Evolutionary conservation across 768 basidiomycete species (phyloP), one percentile per base, ranked within the genome.

Genomic region (Scleroderma bovista): DNA sequence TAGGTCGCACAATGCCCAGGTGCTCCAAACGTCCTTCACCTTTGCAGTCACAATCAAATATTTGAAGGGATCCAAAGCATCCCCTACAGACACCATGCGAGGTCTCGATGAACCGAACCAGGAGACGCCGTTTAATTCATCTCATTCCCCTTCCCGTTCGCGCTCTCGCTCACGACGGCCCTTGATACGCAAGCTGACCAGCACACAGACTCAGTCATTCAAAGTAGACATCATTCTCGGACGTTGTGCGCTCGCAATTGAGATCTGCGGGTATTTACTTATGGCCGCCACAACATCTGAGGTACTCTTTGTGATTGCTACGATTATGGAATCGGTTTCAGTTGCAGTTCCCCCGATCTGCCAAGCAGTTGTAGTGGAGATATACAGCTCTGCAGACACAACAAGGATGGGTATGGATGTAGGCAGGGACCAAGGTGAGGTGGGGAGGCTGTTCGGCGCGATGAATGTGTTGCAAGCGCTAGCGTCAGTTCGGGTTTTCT

Each of bases 401-500:
- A 6, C 41, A 29, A n/a, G 41, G 41, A n/a, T 9, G 22, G 68
- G 69, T 24, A 67, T 67, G n/a, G 69, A 71, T 17, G 77, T 77
- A 2, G 78, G 81, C 2, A 44, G 51, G 37, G 59, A 60, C 33
- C 57, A 56, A 0, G 73, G 72, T 13, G 86, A 92, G 59, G 71
- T 75, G 12, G 93, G 91, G 3, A 75, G 72, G 57, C 71, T 96
- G 16, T 93, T 93, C 59, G 93, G 90, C 12, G 90, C 82, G 3
- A 56, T 93, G 50, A 82, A 84, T 49, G 86, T 93, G 24, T 56
- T 91, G 3, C 80, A 86, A 53, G 81, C 86, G 6, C 60, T 91
- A 10, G 74, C 81, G 81, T 84, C 56, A 41, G 72, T 44, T 43
- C 22, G 19, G 17, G n/a, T 51, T 46, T 9, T 19, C 50, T 33